Conservation (phyloP, 2,329 filamentous ascomycete genomes). For the Pseudocercospora fijiensis region DNA sequence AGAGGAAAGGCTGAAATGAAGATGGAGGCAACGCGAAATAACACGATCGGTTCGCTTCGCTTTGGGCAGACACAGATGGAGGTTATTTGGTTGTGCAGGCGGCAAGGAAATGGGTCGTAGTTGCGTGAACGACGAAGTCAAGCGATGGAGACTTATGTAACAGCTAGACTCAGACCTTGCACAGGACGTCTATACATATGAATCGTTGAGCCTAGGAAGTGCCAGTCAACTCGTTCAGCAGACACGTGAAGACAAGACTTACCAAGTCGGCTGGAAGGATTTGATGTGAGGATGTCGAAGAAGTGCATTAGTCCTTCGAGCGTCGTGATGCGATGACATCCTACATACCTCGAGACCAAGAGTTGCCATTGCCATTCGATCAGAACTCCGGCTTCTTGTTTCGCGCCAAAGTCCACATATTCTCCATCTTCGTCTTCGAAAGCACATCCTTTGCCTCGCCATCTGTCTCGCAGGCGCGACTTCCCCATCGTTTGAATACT, state of each 20-base stretch:
- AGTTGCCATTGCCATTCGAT: background rate
- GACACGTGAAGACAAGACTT: background rate
- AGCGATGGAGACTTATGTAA: no score
- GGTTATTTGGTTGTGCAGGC: no score
- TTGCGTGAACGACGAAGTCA: no score
- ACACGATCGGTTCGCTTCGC: no score
- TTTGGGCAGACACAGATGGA: no score
- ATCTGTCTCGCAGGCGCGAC: slow-evolving; percentile 89
- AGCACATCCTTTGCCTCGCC: slow-evolving; percentile 80
- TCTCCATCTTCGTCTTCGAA: slow-evolving; percentile 82
- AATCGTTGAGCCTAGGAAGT: background rate
- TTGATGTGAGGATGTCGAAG: background rate
- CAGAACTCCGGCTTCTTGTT: slow-evolving; percentile 38
- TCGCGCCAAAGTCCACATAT: slow-evolving; percentile 90
- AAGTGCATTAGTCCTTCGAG: slow-evolving; percentile 1
- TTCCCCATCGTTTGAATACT: slow-evolving; percentile 83
- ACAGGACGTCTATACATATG: no score
- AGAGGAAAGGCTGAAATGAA: no score
- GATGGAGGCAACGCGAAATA: no score
- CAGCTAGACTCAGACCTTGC: no score
- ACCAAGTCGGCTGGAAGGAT: background rate
- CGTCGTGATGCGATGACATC: background rate
- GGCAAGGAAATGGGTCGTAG: no score
- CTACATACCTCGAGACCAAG: background rate
- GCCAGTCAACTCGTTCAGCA: background rate